Base-by-base conservation (phyloP, 176 grass and related monocot genomes). In the Oryza meyeriana region DNA sequence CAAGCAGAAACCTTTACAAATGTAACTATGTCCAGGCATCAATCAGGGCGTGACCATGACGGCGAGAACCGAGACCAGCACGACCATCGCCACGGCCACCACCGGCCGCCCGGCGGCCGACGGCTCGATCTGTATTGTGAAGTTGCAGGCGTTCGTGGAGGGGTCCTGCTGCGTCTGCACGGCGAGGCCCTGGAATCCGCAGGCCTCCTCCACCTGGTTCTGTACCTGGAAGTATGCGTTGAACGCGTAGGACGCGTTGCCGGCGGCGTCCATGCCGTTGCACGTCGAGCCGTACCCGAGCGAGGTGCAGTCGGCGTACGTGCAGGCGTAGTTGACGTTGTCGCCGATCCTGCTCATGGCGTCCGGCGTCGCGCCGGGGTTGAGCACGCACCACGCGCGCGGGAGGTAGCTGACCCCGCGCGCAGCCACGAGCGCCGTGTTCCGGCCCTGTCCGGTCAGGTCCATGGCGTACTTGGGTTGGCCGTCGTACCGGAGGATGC, bases 201-300 rank as follows among this genome's bases (percentile, higher is more conserved):
- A 97, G 79, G 92, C 89, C 27, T 34, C 45, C 12, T 90, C 81
- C 41, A 29, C 40, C 74, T 97, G 94, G 89, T 85, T 63, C 74
- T 87, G 86, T 61, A 79, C 84, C 84, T 97, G 92, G 88, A 89
- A 97, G 82, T 97, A 97, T 48, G 88, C 85, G 70, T 97, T 97
- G 78, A 94, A 97, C 6, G 92, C 94, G 80, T 94, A 97, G 0
- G 92, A 94, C 14, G 90, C 86, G 81, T 97, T 97, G 1, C 95
- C 92, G 22, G 34, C 72, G n/a, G 86, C 81, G 63, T 97, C 92
- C 86, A 97, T 39, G 33, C 92, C 88, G 74, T 84, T 93, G 85
- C 95, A 98, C 13, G 74, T 84, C 0, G 92, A 94, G 5, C 92
- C 92, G 68, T 86, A 89, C 12, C 88, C 79, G 12, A 98, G 89